Evolutionary conservation across 140 eudicot species (phyloP).

Genomic region (Oenanthe javanica): DNA sequence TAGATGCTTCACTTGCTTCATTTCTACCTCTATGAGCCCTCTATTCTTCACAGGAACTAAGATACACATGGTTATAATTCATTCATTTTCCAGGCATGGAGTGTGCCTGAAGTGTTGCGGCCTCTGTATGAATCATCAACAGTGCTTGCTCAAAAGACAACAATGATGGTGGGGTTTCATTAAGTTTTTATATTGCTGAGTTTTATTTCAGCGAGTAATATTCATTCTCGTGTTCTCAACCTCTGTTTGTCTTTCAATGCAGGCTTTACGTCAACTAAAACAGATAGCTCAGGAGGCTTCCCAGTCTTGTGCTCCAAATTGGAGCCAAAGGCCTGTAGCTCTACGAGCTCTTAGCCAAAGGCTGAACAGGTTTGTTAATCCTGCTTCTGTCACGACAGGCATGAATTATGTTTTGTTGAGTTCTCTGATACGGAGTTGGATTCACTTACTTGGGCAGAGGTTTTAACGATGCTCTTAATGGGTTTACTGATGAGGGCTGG

Average conservation of each 20-base stretch:
- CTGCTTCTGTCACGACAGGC: neutral
- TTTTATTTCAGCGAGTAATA: neutral
- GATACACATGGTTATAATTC: too few relatives aligned
- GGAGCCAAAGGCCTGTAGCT: conserved; percentile 96
- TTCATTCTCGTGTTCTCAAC: neutral
- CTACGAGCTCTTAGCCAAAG: conserved; percentile 88
- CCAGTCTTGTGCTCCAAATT: conserved; percentile 73
- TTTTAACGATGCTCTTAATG: too few relatives aligned
- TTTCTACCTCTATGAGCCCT: too few relatives aligned
- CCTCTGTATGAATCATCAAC: conserved; percentile 69
- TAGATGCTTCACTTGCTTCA: too few relatives aligned
- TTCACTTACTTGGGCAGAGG: neutral
- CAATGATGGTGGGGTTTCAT: conserved; percentile 49
- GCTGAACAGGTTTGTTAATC: conserved; percentile 59
- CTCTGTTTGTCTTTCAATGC: conserved; percentile 10
- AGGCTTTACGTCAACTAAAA: conserved; percentile 90
- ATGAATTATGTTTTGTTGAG: neutral
- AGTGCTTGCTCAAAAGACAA: conserved; percentile 79
- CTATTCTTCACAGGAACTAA: too few relatives aligned
- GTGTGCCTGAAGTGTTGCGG: too few relatives aligned
- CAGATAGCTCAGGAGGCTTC: conserved; percentile 81
- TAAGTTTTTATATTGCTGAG: conserved; percentile 15
- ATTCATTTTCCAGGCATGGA: too few relatives aligned
- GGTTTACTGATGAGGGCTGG: too few relatives aligned
- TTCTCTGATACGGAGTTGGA: neutral